Base-by-base conservation (phyloP, 1,284 basidiomycete species). In the Fereydounia khargensis region DNA sequence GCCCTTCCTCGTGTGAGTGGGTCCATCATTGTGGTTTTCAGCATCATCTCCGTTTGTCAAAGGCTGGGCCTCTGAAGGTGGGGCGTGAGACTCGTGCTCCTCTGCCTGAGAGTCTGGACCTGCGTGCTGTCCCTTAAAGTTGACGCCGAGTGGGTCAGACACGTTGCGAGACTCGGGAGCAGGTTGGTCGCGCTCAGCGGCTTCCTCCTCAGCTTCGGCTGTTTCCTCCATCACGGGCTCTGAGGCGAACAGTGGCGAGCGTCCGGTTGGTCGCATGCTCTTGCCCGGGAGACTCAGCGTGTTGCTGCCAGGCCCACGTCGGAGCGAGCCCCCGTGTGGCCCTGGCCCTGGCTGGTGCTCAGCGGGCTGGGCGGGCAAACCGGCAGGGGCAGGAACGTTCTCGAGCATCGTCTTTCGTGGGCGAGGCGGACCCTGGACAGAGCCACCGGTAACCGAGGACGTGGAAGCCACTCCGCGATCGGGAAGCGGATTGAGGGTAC, bases 401-500 rank as follows among this genome's bases (percentile, higher is more conserved):
- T 69, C 66, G 16, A 51, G 39, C 49, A 69, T 44, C 10, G 47
- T 56, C 49, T 65, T 67, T 4, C 57, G 40, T 1, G 66, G 66
- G 19, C 66, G 53, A 20, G 41, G 43, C 18, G 46, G 38, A 14
- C 46, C 54, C 20, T 42, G 52, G 34, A 47, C 41, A 21, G 42
- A 27, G 54, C 34, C 44, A 13, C 46, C 53, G 19, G 40, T 39
- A 31, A 30, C 35, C 13, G 42, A 39, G 11, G 61, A 57, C 21
- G 44, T 35, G 11, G 51, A 46, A 6, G 53, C 57, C 19, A 49
- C 35, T 22, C 64, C 50, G 16, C 68, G 51, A 34, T 68, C 63
- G 0, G 63, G 53, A 25, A 99, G 81, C 27, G 94, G 95, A 76
- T 99, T 99, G 81, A 98, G 86, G 3, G 94, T 92, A 73, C 94